Evolutionary conservation across 1,284 basidiomycete genomes (phyloP), one percentile per base, ranked within the genome.

Genomic region (Schizophyllum amplum): DNA sequence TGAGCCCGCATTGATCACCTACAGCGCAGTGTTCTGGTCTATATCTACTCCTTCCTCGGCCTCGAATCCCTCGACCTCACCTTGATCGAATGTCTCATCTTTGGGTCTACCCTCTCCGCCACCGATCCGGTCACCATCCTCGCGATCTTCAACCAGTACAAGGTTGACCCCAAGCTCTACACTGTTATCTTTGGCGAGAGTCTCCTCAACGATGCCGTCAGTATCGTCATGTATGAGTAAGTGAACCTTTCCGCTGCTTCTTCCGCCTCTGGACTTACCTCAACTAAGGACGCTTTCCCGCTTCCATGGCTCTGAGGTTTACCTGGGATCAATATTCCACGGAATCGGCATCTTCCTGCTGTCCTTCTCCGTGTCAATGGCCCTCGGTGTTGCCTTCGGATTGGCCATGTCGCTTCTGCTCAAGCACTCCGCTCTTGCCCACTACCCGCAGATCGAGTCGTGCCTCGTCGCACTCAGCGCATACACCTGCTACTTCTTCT

Each of bases 141-240:
- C 24, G 93, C 96, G 52, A 99, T 99, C 62, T 99, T 99, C 79
- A 95, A 98, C 66, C 92, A 96, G 62, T 92, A 97, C 76, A 97
- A 98, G 71, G 96, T 99, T 60, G 96, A 99, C 71, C 95, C 97
- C 0, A 97, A 98, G 70, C 80, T 99, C 4, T 99, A 99, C 75
- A 91, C 87, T 55, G 85, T 99, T 73, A 99, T 99, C 65, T 99
- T 99, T 69, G 97, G 97, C 33, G 96, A 99, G 73, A 92, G 89
- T 69, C 82, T 99, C 60, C 75, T 99, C 61, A 99, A 99, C 73
- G 96, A 99, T 79, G 96, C 96, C 24, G 96, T 99, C 65, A 94
- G 93, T 77, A 99, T 99, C 76, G 96, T 99, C 73, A 97, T 99
- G 92, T 99, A 98, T 73, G 96, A 99, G 92, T 96, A 68, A 79